A percentile compares a stretch with the other conserved stretches of the same genome.
phyloP scores from a whole-genome alignment of 1,284 basidiomycete genomes.

The Peniophora sp. region DNA sequence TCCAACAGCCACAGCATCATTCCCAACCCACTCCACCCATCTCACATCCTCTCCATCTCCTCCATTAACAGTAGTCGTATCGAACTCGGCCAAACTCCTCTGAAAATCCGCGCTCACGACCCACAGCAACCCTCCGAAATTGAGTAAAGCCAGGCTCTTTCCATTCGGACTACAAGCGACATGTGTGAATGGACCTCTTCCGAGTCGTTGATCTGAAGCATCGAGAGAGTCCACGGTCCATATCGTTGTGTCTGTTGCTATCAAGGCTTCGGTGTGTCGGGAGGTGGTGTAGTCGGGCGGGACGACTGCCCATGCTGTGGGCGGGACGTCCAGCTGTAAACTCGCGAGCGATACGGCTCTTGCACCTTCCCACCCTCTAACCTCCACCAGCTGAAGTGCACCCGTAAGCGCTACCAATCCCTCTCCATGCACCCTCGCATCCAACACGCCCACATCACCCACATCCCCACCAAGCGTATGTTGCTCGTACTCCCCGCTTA shows the following conservation, averaged over 20 bases:
- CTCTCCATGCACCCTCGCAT: slow-evolving; percentile 79
- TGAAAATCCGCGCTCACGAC: slow-evolving; percentile 93
- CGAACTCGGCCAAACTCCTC: slow-evolving; percentile 82
- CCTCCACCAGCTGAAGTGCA: slow-evolving; percentile 72
- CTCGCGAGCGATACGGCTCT: slow-evolving; percentile 61
- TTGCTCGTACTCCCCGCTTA: slow-evolving; percentile 81
- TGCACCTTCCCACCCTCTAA: slow-evolving; percentile 79
- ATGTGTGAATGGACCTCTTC: slow-evolving; percentile 82
- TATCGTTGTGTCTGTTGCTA: slow-evolving; percentile 75
- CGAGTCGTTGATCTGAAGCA: slow-evolving; percentile 80
- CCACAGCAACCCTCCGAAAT: slow-evolving; percentile 68
- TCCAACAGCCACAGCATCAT: slow-evolving; percentile 86
- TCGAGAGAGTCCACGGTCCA: slow-evolving; percentile 83
- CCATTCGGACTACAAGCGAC: slow-evolving; percentile 90
- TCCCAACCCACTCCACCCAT: slow-evolving; percentile 93
- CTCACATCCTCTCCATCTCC: slow-evolving; percentile 48
- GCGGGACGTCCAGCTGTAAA: slow-evolving; percentile 41
- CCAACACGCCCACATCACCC: slow-evolving; percentile 77
- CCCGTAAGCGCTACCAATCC: slow-evolving; percentile 86
- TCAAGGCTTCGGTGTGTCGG: slow-evolving; percentile 79
- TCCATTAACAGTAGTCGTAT: slow-evolving; percentile 39
- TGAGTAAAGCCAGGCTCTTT: slow-evolving; percentile 84
- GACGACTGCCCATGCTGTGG: slow-evolving; percentile 78
- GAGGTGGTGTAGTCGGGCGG: slow-evolving; percentile 83
- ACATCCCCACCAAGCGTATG: slow-evolving; percentile 82